A percentile compares a stretch with the other conserved stretches of the same genome.
phyloP scores from a whole-genome alignment of 2,329 filamentous ascomycete genomes.

The Didymella exigua region DNA sequence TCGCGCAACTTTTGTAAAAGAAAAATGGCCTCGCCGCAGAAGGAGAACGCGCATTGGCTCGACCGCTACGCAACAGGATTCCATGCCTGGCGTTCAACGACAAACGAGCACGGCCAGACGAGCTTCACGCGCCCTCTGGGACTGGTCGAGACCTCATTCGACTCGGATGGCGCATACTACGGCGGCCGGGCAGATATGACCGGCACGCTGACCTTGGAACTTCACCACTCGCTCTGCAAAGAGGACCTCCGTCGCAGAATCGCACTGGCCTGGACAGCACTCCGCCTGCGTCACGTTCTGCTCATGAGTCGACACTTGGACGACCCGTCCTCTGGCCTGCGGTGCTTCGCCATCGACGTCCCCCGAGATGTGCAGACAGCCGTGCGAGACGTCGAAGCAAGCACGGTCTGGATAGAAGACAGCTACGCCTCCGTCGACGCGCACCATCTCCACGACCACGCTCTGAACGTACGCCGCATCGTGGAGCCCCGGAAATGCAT shows the following conservation, averaged over 20 bases:
- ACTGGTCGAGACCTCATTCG: slow-evolving; percentile 53
- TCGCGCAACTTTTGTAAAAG: background rate
- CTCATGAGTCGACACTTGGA: slow-evolving; percentile 43
- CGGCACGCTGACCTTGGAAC: slow-evolving; percentile 44
- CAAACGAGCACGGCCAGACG: slow-evolving; percentile 9
- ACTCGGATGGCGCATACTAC: slow-evolving; percentile 51
- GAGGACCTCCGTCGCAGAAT: slow-evolving; percentile 44
- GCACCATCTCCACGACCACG: slow-evolving; percentile 50
- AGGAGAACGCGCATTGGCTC: slow-evolving; percentile 45
- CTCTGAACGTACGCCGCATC: slow-evolving; percentile 49
- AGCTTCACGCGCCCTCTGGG: slow-evolving; percentile 49
- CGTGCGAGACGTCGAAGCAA: slow-evolving; percentile 34
- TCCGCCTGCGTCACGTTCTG: slow-evolving; percentile 49
- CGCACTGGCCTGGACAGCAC: slow-evolving; percentile 48
- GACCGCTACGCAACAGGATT: slow-evolving; percentile 47
- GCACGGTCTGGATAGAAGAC: slow-evolving; percentile 50
- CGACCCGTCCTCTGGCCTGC: slow-evolving; percentile 19
- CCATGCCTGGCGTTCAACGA: slow-evolving; percentile 42
- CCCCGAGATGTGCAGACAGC: slow-evolving; percentile 36
- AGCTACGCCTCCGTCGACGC: slow-evolving; percentile 42
- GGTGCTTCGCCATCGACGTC: slow-evolving; percentile 45
- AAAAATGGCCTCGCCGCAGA: background rate
- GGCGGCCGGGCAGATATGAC: slow-evolving; percentile 56
- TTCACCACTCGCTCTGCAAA: slow-evolving; percentile 39
- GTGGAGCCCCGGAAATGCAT: slow-evolving; percentile 47